Percentiles rank a stretch among this genome's conserved stretches.
Conservation (phyloP, 371 early-diverging fungal genomes). For the Lichtheimia hyalospora region DNA sequence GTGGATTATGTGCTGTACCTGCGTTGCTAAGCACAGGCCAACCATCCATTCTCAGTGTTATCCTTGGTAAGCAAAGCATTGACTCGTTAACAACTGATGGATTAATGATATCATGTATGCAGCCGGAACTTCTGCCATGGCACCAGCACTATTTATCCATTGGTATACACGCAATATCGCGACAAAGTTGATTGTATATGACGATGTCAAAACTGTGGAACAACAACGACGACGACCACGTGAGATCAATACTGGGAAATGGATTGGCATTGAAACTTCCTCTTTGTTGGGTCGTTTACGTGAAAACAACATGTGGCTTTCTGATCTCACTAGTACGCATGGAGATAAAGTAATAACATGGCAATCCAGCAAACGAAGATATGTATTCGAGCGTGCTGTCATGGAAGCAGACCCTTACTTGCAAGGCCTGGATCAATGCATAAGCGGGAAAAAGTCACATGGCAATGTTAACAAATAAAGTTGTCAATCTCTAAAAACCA, state of each 20-base stretch:
- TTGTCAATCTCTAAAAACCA: no score
- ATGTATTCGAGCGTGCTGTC: slow-evolving; percentile 34
- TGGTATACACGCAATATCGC: slow-evolving; percentile 39
- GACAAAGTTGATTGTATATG: slow-evolving; percentile 39
- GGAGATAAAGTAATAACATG: slow-evolving; percentile 25
- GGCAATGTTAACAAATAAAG: no score
- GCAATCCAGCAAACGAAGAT: slow-evolving; percentile 24
- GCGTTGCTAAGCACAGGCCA: slow-evolving; percentile 39
- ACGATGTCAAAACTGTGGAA: slow-evolving; percentile 40
- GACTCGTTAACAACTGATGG: no score
- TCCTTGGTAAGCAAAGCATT: slow-evolving; percentile 24
- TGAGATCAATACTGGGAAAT: slow-evolving; percentile 33
- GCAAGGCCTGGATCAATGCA: slow-evolving; percentile 19
- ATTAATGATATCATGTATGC: no score
- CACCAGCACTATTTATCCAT: slow-evolving; percentile 45
- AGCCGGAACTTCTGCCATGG: slow-evolving; percentile 45
- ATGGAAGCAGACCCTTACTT: slow-evolving; percentile 47
- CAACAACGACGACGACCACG: slow-evolving; percentile 36
- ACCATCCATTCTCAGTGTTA: slow-evolving; percentile 31
- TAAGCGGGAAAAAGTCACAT: no score
- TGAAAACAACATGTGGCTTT: slow-evolving; percentile 35
- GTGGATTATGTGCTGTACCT: slow-evolving; percentile 46
- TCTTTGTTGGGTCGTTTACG: slow-evolving; percentile 31
- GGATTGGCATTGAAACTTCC: slow-evolving; percentile 38
- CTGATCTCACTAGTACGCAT: slow-evolving; percentile 16